Evolutionary conservation across 1,284 basidiomycete species (phyloP).

Genomic region (Fomitopsis pinicola): DNA sequence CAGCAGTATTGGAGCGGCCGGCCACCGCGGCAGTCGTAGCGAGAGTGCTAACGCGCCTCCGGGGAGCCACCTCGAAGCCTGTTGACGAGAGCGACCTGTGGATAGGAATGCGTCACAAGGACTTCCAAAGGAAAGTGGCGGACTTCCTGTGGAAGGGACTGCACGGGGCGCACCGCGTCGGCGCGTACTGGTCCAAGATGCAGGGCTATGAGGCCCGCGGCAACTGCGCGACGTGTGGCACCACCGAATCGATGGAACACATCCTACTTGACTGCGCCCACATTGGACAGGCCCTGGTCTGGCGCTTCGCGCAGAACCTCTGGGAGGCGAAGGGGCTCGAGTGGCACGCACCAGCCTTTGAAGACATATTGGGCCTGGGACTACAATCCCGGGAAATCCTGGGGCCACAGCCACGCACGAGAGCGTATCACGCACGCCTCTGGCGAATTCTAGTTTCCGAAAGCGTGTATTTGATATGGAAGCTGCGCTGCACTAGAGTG

Average conservation of each 20-base stretch:
- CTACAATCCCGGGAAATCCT: no score
- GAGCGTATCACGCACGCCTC: not conserved
- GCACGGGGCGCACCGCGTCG: slow-evolving; percentile 27
- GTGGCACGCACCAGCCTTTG: not conserved
- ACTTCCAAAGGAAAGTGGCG: slow-evolving; percentile 18
- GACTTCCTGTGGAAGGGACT: slow-evolving; percentile 30
- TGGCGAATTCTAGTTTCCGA: not conserved
- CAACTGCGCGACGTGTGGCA: slow-evolving; percentile 23
- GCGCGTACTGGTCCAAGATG: slow-evolving; percentile 24
- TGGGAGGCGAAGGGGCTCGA: slow-evolving; percentile 10
- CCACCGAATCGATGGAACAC: slow-evolving; percentile 29
- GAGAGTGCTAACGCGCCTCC: not conserved
- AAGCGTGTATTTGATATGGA: not conserved
- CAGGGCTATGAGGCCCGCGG: slow-evolving; percentile 18
- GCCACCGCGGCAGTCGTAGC: no score
- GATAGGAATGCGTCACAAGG: slow-evolving; percentile 12
- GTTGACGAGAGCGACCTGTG: slow-evolving; percentile 6
- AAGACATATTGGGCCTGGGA: no score
- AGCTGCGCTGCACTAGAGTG: not conserved
- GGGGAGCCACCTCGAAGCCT: no score
- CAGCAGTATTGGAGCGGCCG: no score
- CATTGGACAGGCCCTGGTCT: slow-evolving; percentile 18
- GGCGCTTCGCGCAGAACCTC: slow-evolving; percentile 16
- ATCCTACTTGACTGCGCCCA: slow-evolving; percentile 27
- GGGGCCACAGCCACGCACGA: no score